phyloP scores from a whole-genome alignment of 2,329 filamentous ascomycete species.

The Venturia aucupariae region DNA sequence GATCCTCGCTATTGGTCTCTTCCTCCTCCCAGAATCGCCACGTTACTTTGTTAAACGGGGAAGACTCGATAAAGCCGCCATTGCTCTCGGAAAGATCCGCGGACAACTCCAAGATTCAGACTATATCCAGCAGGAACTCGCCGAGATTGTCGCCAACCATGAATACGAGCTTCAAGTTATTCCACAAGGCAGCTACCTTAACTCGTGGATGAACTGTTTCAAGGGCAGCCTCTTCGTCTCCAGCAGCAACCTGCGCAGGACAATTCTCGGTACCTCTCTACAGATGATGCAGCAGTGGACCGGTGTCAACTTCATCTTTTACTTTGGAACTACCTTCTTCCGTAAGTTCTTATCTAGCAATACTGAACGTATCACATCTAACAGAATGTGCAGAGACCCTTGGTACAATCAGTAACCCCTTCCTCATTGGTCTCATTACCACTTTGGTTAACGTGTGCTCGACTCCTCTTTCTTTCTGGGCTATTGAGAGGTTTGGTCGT shows the following conservation, averaged over 20 bases:
- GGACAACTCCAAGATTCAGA: conserved; percentile 64
- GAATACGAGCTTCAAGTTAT: conserved; percentile 69
- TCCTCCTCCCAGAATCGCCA: conserved; percentile 75
- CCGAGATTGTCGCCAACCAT: conserved; percentile 82
- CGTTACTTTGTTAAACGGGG: conserved; percentile 79
- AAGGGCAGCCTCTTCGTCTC: conserved; percentile 43
- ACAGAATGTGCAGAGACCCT: conserved; percentile 54
- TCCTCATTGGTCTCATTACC: conserved; percentile 77
- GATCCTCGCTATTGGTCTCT: conserved; percentile 61
- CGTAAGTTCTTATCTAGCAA: conserved; percentile 42
- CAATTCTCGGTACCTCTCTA: conserved; percentile 37
- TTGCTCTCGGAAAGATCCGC: conserved; percentile 57
- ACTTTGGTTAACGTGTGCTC: conserved; percentile 81
- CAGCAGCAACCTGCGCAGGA: conserved; percentile 42
- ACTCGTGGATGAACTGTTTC: conserved; percentile 60
- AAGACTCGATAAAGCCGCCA: conserved; percentile 54
- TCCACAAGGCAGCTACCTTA: conserved; percentile 54
- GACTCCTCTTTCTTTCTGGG: conserved; percentile 80
- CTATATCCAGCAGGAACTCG: conserved; percentile 68
- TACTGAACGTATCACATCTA: conserved; percentile 52
- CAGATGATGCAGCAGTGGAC: conserved; percentile 54
- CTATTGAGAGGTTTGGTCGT: conserved; percentile 73
- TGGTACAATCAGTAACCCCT: conserved; percentile 65
- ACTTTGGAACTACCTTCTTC: conserved; percentile 65
- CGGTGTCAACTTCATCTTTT: conserved; percentile 72